Base-by-base conservation (phyloP, 2,329 filamentous ascomycete species). In the Coniochaeta sp. region DNA sequence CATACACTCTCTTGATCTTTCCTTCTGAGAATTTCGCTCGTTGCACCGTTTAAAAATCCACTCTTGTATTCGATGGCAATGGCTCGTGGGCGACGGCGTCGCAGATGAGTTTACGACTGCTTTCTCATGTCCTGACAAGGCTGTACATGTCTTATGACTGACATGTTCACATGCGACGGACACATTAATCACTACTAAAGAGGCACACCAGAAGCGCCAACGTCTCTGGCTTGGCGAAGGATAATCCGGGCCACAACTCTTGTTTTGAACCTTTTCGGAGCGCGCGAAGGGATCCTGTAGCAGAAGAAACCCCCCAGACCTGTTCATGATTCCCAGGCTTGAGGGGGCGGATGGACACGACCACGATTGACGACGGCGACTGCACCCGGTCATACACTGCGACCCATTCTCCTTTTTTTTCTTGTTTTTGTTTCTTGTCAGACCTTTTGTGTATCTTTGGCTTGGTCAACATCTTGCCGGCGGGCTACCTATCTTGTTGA, bases 1-100 rank as follows among this genome's bases (percentile, higher is more conserved):
- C 19, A 88, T 19, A 44, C 56, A 58, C 36, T 58, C 56, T 42
- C 56, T 58, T 58, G 32, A 58, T 10, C 12, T 58, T 47, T 58
- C 22, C 36, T 44, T 58, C 30, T 36, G 3, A 22, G 30, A 52
- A 30, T n/a, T 5, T 10, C 26, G 17, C 16, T 28, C 32, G 4
- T 16, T 42, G 6, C 30, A 36, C 32, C 28, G n/a, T 58, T 44
- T 24, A 26, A 47, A 6, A 52, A 17, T 28, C 14, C 12, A 30
- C 47, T 8, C 42, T 47, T 58, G 56, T 58, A 58, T 47, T 58
- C 36, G 56, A 58, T 38, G 34, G 26, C 26, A 42, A 58, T 22
- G 36, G 42, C 42, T 47, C 14, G 14, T 47, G 10, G 22, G 7
- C 19, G 10, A 22, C 47, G 19, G 14, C 47, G 26, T 2, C 24